Percentiles rank a stretch among this genome's conserved stretches.
phyloP scores from a whole-genome alignment of 345 rosid species.

The Pelargonium nanum region DNA sequence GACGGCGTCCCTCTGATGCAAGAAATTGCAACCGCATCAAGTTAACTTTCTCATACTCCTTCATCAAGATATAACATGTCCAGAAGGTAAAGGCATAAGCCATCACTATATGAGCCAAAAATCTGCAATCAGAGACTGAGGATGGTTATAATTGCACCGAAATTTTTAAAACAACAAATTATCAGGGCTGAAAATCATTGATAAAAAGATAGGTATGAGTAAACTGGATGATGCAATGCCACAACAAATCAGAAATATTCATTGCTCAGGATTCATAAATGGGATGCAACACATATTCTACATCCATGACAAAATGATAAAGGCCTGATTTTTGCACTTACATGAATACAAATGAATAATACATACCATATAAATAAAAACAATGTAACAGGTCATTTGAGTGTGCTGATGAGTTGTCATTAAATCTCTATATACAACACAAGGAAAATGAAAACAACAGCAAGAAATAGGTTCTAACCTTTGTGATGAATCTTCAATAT shows the following conservation, averaged over 20 bases:
- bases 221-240: not conserved
- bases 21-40: conserved; percentile 78
- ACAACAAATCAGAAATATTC: not conserved
- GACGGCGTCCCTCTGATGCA: conserved; percentile 66
- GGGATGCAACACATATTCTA: not conserved
- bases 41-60: conserved; percentile 73
- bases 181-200: not conserved
- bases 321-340: not conserved
- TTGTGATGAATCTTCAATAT: conserved; percentile 43
- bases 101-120: conserved; percentile 71
- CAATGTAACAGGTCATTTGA: too few species aligned
- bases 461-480: conserved; percentile 31
- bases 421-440: not conserved
- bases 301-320: not conserved
- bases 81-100: conserved; percentile 81
- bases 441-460: not conserved
- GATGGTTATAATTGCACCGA: not conserved
- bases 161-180: not conserved
- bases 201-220: not conserved
- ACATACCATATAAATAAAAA: not conserved
- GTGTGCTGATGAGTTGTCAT: not conserved
- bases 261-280: not conserved
- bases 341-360: not conserved
- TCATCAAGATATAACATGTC: conserved; percentile 69
- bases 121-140: conserved; percentile 30